Evolutionary conservation across 2,329 filamentous ascomycete genomes (phyloP), one percentile per base, ranked within the genome.

Genomic region (Penicillium fuscoglaucum): DNA sequence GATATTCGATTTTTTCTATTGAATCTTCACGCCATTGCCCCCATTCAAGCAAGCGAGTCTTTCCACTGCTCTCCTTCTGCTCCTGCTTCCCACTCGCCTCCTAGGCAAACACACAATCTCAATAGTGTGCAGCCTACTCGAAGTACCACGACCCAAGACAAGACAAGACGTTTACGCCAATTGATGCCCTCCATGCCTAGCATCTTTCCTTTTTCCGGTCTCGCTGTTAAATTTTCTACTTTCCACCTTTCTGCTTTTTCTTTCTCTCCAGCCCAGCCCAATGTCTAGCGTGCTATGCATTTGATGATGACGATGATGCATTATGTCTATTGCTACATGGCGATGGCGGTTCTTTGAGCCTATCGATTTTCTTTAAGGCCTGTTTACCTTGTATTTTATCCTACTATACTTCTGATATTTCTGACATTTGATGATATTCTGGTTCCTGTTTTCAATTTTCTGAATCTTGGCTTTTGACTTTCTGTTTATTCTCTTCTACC

Each of bases 141-240:
- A 40, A 44, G 15, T 31, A 29, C 29, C 51, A 59, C 43, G 54
- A 60, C 50, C 33, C 3, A 35, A 53, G 51, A 37, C 39, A 59
- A 64, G 51, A 60, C 56, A 54, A 43, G 49, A 57, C 46, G 51
- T 44, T 47, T 53, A 53, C 53, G 58, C 52, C 52, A 58, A 39
- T 55, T 58, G 53, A 58, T 62, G 59, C 59, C 52, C 47, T 62
- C 17, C 29, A 55, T 29, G 47, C 28, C 46, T 59, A 41, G 46
- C 53, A 55, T 55, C 46, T 44, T 44, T 43, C 50, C 44, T 49
- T 35, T 51, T 50, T 55, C 44, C 44, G n/a, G 17, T 28, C 24
- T 45, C 41, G 47, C 17, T 41, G 26, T 24, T 43, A 28, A 24
- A 48, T 43, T 45, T 54, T 13, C 17, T 39, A 19, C 17, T 45